A percentile compares a stretch with the other conserved stretches of the same genome.
phyloP scores from a whole-genome alignment of 2,329 filamentous ascomycete species.

The Graphilbum sp. region DNA sequence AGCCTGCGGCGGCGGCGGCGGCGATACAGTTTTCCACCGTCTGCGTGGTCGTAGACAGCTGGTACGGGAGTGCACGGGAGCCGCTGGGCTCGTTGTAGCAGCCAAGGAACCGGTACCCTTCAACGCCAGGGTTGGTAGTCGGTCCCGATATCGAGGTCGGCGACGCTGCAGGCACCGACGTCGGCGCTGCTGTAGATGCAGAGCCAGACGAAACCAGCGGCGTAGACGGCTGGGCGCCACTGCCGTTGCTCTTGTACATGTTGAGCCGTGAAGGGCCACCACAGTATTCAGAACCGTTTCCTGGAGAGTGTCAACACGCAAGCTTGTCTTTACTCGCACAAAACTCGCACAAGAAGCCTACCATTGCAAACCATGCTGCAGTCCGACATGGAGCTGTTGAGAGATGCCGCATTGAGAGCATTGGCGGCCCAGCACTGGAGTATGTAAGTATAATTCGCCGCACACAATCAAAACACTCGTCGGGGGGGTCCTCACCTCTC shows the following conservation, averaged over 20 bases:
- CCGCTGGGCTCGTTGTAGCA: conserved; percentile 15
- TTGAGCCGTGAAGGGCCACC: conserved; percentile 1
- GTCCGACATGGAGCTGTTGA: conserved; percentile 8
- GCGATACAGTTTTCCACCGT: conserved; percentile 10
- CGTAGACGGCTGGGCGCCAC: neutral
- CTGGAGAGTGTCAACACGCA: neutral
- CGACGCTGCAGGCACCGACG: neutral
- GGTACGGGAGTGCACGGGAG: conserved; percentile 8
- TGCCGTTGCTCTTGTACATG: neutral
- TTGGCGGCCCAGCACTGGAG: conserved; percentile 7
- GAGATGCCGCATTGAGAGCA: conserved; percentile 8
- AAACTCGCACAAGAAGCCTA: neutral
- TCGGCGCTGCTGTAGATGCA: neutral
- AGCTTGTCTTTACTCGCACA: too few species aligned
- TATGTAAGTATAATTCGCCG: neutral
- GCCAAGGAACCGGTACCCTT: conserved; percentile 15
- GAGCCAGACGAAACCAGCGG: neutral
- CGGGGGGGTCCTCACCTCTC: conserved; percentile 17
- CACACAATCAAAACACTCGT: conserved; percentile 10
- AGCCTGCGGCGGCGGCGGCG: conserved; percentile 8
- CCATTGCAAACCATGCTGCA: conserved; percentile 14
- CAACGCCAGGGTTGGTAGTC: conserved; percentile 17
- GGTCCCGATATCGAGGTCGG: conserved; percentile 9
- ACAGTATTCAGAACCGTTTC: conserved; percentile 4
- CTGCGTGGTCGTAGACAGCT: conserved; percentile 2